Evolutionary conservation across 2,329 filamentous ascomycete species (phyloP), one percentile per base, ranked within the genome.

Genomic region (Hypoxylon sp.): DNA sequence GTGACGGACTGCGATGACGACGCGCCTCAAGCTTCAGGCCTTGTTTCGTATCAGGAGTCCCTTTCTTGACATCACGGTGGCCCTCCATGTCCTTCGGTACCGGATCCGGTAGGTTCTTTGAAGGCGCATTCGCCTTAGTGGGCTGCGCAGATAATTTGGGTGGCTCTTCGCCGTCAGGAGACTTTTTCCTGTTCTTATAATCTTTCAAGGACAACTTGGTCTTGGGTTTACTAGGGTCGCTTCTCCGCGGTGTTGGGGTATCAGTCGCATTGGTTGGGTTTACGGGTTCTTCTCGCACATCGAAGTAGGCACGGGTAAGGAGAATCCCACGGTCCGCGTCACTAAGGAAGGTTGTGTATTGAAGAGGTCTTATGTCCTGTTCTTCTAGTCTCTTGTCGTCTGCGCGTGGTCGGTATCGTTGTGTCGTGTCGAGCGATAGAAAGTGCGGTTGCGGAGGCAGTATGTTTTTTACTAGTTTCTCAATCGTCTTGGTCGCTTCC

Each of bases 241-340:
- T 66, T 67, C 39, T 66, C 26, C 58, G 76, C 47, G 66, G 68
- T n/a, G 64, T 73, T 11, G 73, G 53, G 33, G 72, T 66, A 19
- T 62, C 71, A 33, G 63, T 71, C 66, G 74, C 74, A 73, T 80
- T 77, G 72, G 74, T 77, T 67, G 81, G 76, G 61, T 81, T 78
- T 63, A 80, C 78, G 42, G 81, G 82, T 10, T 81, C 80, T 73
- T 87, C 84, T 75, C 84, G 83, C 76, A 89, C 87, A 63, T 88
- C 84, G 79, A 86, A 88, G 74, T 86, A 85, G 50, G 86, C 82
- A 67, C 86, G 82, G 19, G 87, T 88, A 65, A 87, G 77, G 70
- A 89, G 83, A 47, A 88, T 79, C 67, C 87, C 87, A 74, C 87
- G 86, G 72, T 89, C 86, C 66, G 84, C 85, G 73, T 88, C 85